These are phyloP conservation scores for Euphorbia tirucalli DNA, from an alignment of 345 rosid species.

Conservation along the genomic window DNA sequence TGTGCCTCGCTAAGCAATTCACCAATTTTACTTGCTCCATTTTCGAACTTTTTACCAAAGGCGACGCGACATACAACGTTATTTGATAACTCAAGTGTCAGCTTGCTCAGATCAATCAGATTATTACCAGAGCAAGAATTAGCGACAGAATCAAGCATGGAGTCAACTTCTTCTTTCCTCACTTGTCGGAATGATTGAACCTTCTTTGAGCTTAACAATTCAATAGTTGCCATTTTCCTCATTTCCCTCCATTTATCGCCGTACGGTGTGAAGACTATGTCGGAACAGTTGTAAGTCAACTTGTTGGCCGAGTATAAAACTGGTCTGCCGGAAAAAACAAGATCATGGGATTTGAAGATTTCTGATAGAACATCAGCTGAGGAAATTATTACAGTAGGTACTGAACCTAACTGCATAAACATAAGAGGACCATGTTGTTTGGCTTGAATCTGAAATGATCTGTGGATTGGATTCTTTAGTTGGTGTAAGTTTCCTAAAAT, in stretches of 20 bases:
- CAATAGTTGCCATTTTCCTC: conserved; percentile 34
- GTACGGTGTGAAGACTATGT: conserved; percentile 34
- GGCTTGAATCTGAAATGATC: conserved; percentile 31
- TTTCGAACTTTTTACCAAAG: conserved; percentile 31
- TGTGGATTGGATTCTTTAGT: conserved; percentile 24
- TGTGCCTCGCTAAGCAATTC: conserved; percentile 27
- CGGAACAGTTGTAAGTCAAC: conserved; percentile 23
- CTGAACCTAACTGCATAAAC: conserved; percentile 42
- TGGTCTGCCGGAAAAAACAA: conserved; percentile 38
- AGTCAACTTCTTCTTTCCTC: conserved; percentile 35
- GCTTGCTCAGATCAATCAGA: conserved; percentile 28
- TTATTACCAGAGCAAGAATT: conserved; percentile 1
- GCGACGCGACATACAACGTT: conserved; percentile 33
- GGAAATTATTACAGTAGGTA: conserved; percentile 41
- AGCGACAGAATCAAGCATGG: conserved; percentile 22
- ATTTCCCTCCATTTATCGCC: conserved; percentile 38
- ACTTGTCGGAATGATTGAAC: conserved; percentile 35
- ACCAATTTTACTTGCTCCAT: conserved; percentile 19
- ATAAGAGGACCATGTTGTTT: conserved; percentile 32
- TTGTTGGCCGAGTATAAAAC: conserved; percentile 12
- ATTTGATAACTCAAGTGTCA: conserved; percentile 19
- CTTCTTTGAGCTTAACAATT: conserved; percentile 35
- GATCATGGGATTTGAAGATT: conserved; percentile 38
- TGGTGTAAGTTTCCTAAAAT: conserved; percentile 43
- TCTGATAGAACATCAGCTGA: conserved; percentile 36